These are phyloP conservation scores for Streptanthus diversifolius DNA, from an alignment of 345 rosid species.

Conservation along the genomic window DNA sequence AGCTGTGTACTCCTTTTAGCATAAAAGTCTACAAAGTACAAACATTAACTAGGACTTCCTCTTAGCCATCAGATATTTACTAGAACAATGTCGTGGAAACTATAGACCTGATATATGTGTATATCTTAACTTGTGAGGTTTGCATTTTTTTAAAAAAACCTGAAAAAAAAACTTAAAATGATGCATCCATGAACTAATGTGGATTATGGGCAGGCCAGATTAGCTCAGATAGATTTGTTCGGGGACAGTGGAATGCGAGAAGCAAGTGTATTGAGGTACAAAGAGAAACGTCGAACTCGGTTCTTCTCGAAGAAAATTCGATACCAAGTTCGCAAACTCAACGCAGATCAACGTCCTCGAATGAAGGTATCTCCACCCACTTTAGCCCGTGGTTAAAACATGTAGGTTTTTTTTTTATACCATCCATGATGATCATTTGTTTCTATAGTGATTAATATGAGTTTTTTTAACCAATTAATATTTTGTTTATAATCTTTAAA, in stretches of 20 bases:
- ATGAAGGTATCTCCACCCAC: constrained; percentile 57
- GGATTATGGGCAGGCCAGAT: constrained; percentile 53
- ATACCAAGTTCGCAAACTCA: constrained; percentile 84
- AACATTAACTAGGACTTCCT: neutral
- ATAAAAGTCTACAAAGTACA: constrained; percentile 13
- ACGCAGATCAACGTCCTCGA: constrained; percentile 87
- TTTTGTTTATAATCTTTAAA: neutral
- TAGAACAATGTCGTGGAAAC: neutral
- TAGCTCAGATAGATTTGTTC: constrained; percentile 77
- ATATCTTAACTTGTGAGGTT: neutral
- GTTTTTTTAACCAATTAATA: neutral
- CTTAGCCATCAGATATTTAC: neutral
- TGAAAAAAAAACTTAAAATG: neutral
- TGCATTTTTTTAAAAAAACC: neutral
- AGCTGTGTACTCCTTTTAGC: constrained; percentile 2
- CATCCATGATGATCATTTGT: neutral
- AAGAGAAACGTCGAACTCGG: constrained; percentile 81
- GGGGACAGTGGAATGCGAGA: constrained; percentile 64
- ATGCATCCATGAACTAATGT: neutral
- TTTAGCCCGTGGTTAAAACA: constrained; percentile 6
- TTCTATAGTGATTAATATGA: neutral
- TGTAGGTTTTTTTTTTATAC: neutral
- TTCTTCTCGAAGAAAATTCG: constrained; percentile 90
- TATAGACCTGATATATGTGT: neutral
- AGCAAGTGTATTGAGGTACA: constrained; percentile 86